Evolutionary conservation across 2,329 filamentous ascomycete genomes (phyloP).

Genomic region (Nannizzia gypsea): DNA sequence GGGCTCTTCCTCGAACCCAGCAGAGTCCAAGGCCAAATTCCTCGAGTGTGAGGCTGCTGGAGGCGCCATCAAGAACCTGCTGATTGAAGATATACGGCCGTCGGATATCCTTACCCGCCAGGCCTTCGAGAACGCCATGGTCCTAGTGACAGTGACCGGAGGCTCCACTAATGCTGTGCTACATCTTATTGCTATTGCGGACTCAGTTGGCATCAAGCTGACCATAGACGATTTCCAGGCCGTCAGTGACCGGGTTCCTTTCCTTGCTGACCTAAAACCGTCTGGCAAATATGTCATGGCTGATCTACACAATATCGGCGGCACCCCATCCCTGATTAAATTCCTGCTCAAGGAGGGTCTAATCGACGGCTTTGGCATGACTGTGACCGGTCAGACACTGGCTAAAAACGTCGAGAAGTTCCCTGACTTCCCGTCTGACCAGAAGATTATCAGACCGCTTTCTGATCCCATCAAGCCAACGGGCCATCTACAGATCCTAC

Average conservation of each 20-base stretch:
- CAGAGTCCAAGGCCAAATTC: slow-evolving; percentile 59
- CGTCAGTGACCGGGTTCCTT: slow-evolving; percentile 65
- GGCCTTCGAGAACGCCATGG: slow-evolving; percentile 78
- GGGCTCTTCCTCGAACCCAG: slow-evolving; percentile 67
- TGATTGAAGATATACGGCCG: slow-evolving; percentile 66
- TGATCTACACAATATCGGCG: slow-evolving; percentile 46
- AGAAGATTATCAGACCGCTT: slow-evolving; percentile 57
- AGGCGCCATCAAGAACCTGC: slow-evolving; percentile 59
- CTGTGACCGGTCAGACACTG: slow-evolving; percentile 48
- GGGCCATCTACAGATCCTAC: slow-evolving; percentile 62
- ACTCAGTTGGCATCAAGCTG: slow-evolving; percentile 67
- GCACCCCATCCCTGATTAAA: slow-evolving; percentile 47
- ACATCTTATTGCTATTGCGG: slow-evolving; percentile 72
- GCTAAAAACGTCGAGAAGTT: slow-evolving; percentile 48
- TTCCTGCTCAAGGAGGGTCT: slow-evolving; percentile 47
- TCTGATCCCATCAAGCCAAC: slow-evolving; percentile 58
- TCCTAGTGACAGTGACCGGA: slow-evolving; percentile 68
- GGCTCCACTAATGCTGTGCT: slow-evolving; percentile 79
- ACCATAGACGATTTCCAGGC: slow-evolving; percentile 78
- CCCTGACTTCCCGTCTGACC: slow-evolving; percentile 54
- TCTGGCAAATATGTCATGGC: slow-evolving; percentile 55
- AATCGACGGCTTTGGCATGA: slow-evolving; percentile 49
- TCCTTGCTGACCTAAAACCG: slow-evolving; percentile 73
- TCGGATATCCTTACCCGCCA: slow-evolving; percentile 66
- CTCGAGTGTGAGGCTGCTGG: slow-evolving; percentile 62